phyloP scores from a whole-genome alignment of 345 rosid species.

The Acer negundo region DNA sequence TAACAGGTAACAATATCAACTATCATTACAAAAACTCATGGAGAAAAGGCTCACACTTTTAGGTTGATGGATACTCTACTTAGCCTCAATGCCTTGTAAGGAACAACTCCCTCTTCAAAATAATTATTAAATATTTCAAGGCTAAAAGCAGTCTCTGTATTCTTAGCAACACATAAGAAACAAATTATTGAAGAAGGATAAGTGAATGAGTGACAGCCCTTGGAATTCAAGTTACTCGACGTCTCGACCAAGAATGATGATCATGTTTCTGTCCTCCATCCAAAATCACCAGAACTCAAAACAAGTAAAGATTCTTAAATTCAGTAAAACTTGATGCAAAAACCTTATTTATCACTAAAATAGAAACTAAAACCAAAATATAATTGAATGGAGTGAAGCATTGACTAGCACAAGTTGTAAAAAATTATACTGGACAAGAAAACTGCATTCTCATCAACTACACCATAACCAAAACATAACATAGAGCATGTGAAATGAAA shows the following conservation, averaged over 20 bases:
- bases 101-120: background rate
- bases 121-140: background rate
- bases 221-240: background rate
- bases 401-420: background rate
- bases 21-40: background rate
- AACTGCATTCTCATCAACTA: background rate
- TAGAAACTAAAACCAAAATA: slow-evolving; percentile 1
- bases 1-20: background rate
- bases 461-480: slow-evolving; percentile 16
- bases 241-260: background rate
- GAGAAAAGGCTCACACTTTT: background rate
- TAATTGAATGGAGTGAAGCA: background rate
- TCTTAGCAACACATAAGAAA: background rate
- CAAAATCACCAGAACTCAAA: background rate
- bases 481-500: slow-evolving; percentile 31
- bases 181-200: background rate
- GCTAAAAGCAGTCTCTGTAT: background rate
- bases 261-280: background rate
- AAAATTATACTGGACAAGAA: background rate
- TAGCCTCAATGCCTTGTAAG: background rate
- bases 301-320: background rate
- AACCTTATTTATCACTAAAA: background rate
- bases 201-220: background rate
- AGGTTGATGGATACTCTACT: background rate
- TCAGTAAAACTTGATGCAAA: background rate